phyloP scores from a whole-genome alignment of 2,329 filamentous ascomycete genomes.

The Parastagonospora nodorum region DNA sequence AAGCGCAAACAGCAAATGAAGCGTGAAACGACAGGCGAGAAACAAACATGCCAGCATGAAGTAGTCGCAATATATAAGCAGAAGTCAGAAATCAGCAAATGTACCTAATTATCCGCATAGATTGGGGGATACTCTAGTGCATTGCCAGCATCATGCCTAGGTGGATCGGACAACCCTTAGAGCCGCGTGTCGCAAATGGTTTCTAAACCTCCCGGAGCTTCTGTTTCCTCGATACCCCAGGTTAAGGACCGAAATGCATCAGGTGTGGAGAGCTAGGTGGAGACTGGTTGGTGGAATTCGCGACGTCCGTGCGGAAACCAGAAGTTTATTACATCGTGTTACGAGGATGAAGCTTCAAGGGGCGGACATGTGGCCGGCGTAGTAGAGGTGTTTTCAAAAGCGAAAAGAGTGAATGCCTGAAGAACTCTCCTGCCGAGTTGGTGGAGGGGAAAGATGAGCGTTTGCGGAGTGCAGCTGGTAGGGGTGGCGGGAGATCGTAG shows the following conservation, averaged over 20 bases:
- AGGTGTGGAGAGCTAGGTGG: not conserved
- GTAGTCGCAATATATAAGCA: conserved; percentile 3
- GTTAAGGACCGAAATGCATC: not conserved
- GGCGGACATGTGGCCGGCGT: conserved; percentile 7
- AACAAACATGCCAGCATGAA: not conserved
- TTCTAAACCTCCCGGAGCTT: conserved; percentile 12
- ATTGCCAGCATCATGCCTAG: not conserved
- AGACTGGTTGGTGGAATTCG: conserved; percentile 17
- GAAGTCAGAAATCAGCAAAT: conserved; percentile 1
- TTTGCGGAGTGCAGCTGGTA: not conserved
- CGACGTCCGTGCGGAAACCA: conserved; percentile 4
- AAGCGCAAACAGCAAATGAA: not conserved
- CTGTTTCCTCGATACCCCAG: conserved; percentile 8
- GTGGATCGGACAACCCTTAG: not conserved
- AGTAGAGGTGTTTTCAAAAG: too few species aligned
- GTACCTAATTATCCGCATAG: conserved; percentile 11
- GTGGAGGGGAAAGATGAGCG: not conserved
- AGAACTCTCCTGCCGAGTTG: not conserved
- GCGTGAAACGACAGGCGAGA: not conserved
- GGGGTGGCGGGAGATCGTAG: not conserved
- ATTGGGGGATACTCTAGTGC: conserved; percentile 1
- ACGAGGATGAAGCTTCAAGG: conserved; percentile 20
- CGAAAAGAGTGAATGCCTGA: too few species aligned
- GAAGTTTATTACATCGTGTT: conserved; percentile 14
- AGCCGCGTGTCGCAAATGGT: not conserved